A percentile compares a stretch with the other conserved stretches of the same genome.
phyloP scores from a whole-genome alignment of 208 protist genomes.

The Acanthamoeba healyi region DNA sequence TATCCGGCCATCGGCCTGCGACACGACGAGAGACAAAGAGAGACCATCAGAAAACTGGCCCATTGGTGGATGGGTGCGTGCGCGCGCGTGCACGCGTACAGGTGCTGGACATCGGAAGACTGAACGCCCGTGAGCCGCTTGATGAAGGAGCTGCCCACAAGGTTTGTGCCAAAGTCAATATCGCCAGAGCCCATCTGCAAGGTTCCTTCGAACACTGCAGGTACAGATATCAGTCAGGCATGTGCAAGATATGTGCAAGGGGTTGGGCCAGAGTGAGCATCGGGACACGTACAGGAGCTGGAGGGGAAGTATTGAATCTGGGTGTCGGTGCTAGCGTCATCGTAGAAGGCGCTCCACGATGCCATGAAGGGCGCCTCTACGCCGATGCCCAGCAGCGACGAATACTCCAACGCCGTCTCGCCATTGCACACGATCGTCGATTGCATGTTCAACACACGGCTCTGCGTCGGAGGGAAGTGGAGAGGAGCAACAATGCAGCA shows the following conservation, averaged over 20 bases:
- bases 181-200: neutral
- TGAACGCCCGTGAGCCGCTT: neutral
- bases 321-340: neutral
- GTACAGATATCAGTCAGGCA: too few species aligned
- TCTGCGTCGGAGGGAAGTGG: neutral
- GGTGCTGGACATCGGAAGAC: neutral
- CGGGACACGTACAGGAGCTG: neutral
- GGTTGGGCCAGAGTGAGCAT: too few species aligned
- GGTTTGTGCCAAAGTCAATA: neutral
- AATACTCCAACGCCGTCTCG: neutral
- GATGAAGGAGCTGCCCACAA: neutral
- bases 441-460: neutral
- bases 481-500: too few species aligned
- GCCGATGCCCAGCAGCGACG: neutral
- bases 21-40: too few species aligned
- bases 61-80: neutral
- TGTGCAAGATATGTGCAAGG: too few species aligned
- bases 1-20: constrained; percentile 2
- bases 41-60: neutral
- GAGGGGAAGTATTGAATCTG: neutral
- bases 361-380: neutral
- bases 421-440: neutral
- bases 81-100: neutral
- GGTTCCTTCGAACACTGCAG: neutral
- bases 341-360: neutral